Evolutionary conservation across 805 yeast genomes (phyloP).

Genomic region (Wickerhamiella azyma): DNA sequence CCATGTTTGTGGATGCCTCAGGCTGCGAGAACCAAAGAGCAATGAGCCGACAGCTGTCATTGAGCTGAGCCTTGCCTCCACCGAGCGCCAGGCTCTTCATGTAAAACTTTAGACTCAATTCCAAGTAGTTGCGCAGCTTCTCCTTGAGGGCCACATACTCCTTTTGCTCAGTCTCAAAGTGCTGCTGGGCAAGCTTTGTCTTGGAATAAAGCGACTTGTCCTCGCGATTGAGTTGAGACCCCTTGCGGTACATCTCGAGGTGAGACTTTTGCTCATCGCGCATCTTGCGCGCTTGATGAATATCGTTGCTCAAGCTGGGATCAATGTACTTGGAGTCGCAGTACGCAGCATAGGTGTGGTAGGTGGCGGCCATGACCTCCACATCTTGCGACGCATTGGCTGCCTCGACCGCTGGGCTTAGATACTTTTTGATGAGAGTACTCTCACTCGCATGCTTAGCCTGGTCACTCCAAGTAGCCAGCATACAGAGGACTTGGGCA

Average conservation of each 20-base stretch:
- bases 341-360: conserved; percentile 51
- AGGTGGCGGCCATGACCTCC: conserved; percentile 31
- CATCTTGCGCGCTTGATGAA: conserved; percentile 17
- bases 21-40: conserved; percentile 60
- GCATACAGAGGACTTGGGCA: conserved; percentile 13
- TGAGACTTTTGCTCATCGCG: conserved; percentile 2
- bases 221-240: not conserved
- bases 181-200: conserved; percentile 17
- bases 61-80: conserved; percentile 7
- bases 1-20: conserved; percentile 31
- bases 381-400: not conserved
- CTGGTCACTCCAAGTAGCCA: conserved; percentile 53
- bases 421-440: conserved; percentile 42
- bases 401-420: conserved; percentile 32
- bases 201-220: conserved; percentile 11
- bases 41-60: conserved; percentile 37
- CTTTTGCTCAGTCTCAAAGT: conserved; percentile 36
- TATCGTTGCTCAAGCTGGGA: conserved; percentile 23
- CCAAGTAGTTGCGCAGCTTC: conserved; percentile 33
- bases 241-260: conserved; percentile 1
- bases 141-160: conserved; percentile 31
- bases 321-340: conserved; percentile 29
- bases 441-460: conserved; percentile 57
- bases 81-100: conserved; percentile 29
- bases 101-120: conserved; percentile 45